These are phyloP conservation scores for Saccharum hybrid DNA, from an alignment of 202 grass and related monocot genomes.

Conservation along the genomic window DNA sequence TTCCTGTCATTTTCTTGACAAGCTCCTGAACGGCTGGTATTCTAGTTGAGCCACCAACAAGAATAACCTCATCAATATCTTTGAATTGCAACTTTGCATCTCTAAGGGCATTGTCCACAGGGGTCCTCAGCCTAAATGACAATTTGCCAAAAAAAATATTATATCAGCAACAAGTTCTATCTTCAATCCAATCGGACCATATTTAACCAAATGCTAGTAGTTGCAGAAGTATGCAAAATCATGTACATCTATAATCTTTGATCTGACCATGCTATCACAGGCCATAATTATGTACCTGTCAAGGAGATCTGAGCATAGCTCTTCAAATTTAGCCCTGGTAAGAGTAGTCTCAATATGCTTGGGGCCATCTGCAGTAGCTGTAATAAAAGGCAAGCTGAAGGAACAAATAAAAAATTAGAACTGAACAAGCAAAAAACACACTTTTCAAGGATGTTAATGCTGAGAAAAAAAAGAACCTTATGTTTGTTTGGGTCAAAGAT, in stretches of 20 bases:
- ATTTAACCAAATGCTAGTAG: not conserved
- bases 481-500: constrained; percentile 64
- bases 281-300: constrained; percentile 45
- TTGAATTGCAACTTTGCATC: constrained; percentile 68
- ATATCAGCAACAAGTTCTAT: constrained; percentile 21
- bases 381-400: constrained; percentile 69
- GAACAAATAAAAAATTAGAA: constrained; percentile 24
- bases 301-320: constrained; percentile 72
- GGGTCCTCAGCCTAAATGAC: constrained; percentile 55
- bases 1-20: constrained; percentile 79
- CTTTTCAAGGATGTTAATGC: not conserved
- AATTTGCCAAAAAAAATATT: constrained; percentile 10
- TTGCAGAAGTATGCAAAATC: not conserved
- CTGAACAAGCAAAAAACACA: not conserved
- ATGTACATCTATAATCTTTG: constrained; percentile 9
- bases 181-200: not conserved
- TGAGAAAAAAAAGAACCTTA: constrained; percentile 48
- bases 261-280: constrained; percentile 20
- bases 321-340: constrained; percentile 76
- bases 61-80: constrained; percentile 72
- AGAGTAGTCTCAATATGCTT: constrained; percentile 70
- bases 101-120: constrained; percentile 63
- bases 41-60: constrained; percentile 69
- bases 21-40: constrained; percentile 73
- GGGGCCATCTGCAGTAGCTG: constrained; percentile 63